Evolutionary conservation across 1,139 yeast species (phyloP).

Genomic region (Pichia cactophila): DNA sequence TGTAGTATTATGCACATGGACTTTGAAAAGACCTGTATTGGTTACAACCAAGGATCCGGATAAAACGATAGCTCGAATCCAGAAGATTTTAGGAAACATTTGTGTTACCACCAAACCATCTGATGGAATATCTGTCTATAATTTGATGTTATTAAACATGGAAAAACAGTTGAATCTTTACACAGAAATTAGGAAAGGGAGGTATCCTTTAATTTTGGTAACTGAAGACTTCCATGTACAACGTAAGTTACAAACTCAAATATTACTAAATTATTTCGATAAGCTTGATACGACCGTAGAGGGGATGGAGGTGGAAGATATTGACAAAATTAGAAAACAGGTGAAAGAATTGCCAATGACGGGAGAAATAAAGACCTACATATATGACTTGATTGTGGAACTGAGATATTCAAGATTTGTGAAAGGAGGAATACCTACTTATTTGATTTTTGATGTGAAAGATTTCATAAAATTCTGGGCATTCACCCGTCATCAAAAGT

Average conservation of each 20-base stretch:
- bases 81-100: constrained; percentile 1
- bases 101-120: constrained; percentile 1
- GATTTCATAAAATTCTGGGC: constrained; percentile 35
- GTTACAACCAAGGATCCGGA: constrained; percentile 3
- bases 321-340: background rate
- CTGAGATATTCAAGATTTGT: constrained; percentile 46
- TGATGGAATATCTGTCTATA: constrained; percentile 4
- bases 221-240: constrained; percentile 1
- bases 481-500: constrained; percentile 33
- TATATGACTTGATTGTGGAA: constrained; percentile 45
- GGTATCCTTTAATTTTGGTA: constrained; percentile 7
- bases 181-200: constrained; percentile 1
- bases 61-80: constrained; percentile 3
- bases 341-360: constrained; percentile 23
- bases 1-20: constrained; percentile 2
- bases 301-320: background rate
- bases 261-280: constrained; percentile 6
- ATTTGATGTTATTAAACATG: background rate
- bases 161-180: constrained; percentile 2
- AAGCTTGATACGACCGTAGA: background rate
- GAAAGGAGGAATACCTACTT: constrained; percentile 41
- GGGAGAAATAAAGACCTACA: constrained; percentile 43
- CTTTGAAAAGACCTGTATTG: constrained; percentile 4
- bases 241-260: constrained; percentile 3
- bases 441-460: constrained; percentile 36